Base-by-base conservation (phyloP, 1,284 basidiomycete species). In the Puccinia hordei region DNA sequence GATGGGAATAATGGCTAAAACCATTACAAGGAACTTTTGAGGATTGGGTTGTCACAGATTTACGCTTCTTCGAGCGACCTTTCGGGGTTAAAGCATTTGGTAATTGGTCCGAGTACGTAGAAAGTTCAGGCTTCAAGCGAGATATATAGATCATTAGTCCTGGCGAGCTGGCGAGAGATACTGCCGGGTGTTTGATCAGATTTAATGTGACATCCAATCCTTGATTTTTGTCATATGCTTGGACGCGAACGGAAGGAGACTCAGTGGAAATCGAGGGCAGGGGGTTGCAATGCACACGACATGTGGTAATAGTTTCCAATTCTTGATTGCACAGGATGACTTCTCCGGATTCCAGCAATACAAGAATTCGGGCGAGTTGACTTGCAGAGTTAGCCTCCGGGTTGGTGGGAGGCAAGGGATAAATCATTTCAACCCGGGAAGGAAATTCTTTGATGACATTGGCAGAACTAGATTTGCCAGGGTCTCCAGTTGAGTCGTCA, bases 371-470 rank as follows among this genome's bases (percentile, higher is more conserved):
- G 33, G 46, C 73, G n/a, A 57, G 10, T 27, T 35, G 41, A 46
- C 24, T 65, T 13, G 55, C 22, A 35, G 68, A n/a, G 33, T 46
- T 15, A 53, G 22, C 57, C n/a, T 63, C 51, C n/a, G 57, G 44
- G 33, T 51, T 15, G 27, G 17, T 44, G n/a, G 57, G 41, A 49
- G 73, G 73, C 65, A 75, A 15, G 10, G 61, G 35, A 35, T 75
- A 59, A 41, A 75, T 30, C 24, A 46, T 75, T 51, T 75, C 61
- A 15, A 75, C 57, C 46, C 73, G 57, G 49, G 73, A 75, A 17
- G 41, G 57, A 44, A 75, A 75, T 63, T 75, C 73, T 51, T 75
- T 75, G 24, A 75, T 65, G 41, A 75, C 19, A 65, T 65, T 75
- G 15, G 73, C 73, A 4, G 73, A 57, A 22, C 57, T 63, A 30